These are phyloP conservation scores for Warburgia ugandensis DNA, from an alignment of 164 flowering plant species.

Conservation along the genomic window DNA sequence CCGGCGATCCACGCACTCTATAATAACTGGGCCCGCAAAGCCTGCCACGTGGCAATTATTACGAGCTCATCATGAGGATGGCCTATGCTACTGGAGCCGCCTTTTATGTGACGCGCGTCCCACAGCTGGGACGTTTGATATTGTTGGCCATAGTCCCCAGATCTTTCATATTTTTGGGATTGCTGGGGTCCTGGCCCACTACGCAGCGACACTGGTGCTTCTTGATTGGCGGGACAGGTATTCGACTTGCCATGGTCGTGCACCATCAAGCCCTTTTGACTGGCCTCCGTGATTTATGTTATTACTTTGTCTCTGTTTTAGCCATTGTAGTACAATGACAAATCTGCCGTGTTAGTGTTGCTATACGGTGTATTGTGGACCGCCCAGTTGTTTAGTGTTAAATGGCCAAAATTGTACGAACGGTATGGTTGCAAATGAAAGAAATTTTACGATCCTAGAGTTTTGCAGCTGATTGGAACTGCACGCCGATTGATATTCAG, in stretches of 20 bases:
- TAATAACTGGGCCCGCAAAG: constrained; percentile 47
- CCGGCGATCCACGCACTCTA: constrained; percentile 72
- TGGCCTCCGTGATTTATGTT: background rate
- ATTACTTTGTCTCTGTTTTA: background rate
- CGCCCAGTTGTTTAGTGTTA: too few relatives aligned
- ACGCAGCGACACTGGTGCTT: constrained; percentile 56
- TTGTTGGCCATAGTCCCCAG: constrained; percentile 97
- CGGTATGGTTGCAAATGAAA: too few relatives aligned
- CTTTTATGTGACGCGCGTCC: constrained; percentile 67
- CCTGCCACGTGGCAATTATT: constrained; percentile 46
- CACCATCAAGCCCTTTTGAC: too few relatives aligned
- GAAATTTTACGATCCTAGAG: too few relatives aligned
- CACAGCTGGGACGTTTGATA: constrained; percentile 87
- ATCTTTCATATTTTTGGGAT: constrained; percentile 89
- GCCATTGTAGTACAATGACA: too few relatives aligned
- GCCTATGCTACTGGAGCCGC: constrained; percentile 55
- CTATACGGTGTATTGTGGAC: too few relatives aligned
- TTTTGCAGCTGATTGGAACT: too few relatives aligned
- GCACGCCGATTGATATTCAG: too few relatives aligned
- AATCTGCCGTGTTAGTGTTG: too few relatives aligned
- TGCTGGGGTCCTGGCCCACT: constrained; percentile 71
- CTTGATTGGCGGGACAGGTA: constrained; percentile 50
- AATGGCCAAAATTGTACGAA: too few relatives aligned
- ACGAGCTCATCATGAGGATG: constrained; percentile 68
- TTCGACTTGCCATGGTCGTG: too few relatives aligned